Conservation (phyloP, 2,329 filamentous ascomycete species). For the Fusarium mangiferae region DNA sequence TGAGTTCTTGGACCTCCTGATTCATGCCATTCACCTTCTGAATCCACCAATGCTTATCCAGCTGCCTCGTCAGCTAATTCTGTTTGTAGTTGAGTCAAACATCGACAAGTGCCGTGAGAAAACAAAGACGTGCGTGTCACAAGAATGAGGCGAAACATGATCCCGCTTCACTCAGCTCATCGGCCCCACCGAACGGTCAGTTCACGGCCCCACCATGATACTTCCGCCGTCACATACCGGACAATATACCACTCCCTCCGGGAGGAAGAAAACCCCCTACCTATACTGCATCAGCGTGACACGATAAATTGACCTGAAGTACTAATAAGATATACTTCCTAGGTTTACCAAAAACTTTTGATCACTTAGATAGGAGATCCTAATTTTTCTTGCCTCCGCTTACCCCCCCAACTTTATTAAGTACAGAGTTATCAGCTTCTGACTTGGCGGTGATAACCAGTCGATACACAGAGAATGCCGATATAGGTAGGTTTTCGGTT, state of each 20-base stretch:
- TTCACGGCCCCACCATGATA: constrained; percentile 11
- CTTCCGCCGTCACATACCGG: neutral
- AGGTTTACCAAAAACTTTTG: neutral
- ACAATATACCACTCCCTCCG: neutral
- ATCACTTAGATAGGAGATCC: neutral
- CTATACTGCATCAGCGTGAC: neutral
- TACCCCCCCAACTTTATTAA: neutral
- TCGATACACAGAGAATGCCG: neutral
- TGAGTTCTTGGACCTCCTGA: neutral
- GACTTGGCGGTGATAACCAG: neutral
- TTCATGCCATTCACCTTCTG: neutral
- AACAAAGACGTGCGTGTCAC: neutral
- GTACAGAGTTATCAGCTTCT: neutral
- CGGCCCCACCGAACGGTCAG: constrained; percentile 8
- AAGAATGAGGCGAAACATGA: constrained; percentile 21
- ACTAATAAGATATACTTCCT: neutral
- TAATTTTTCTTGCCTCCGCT: neutral
- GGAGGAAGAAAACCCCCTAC: too few relatives aligned
- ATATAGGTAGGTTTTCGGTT: neutral
- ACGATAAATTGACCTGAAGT: neutral
- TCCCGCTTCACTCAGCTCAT: constrained; percentile 7
- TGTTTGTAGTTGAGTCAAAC: neutral
- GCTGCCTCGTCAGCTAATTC: neutral
- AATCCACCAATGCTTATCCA: neutral
- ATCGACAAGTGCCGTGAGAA: neutral